phyloP scores from a whole-genome alignment of 441 rosid species.

The Raphanus hybrid region DNA sequence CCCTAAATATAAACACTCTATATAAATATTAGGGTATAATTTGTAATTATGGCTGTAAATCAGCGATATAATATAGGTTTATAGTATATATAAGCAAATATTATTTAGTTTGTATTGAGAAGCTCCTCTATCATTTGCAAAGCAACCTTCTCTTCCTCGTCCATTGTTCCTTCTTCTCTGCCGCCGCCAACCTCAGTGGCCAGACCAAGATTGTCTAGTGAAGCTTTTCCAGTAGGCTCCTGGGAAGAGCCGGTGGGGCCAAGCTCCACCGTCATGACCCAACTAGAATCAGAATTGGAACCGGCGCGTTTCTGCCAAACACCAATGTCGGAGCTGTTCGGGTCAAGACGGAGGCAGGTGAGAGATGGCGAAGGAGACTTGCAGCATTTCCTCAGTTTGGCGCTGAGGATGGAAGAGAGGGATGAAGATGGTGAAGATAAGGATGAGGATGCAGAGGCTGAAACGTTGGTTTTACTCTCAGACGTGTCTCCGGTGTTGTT shows the following conservation, averaged over 20 bases:
- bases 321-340: constrained; percentile 74
- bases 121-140: constrained; percentile 94
- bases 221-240: constrained; percentile 22
- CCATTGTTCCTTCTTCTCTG: constrained; percentile 41
- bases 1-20: neutral
- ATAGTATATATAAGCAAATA: constrained; percentile 2
- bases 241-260: constrained; percentile 40
- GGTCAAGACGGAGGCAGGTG: constrained; percentile 88
- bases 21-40: constrained; percentile 35
- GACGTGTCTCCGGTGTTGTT: constrained; percentile 28
- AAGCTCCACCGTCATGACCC: constrained; percentile 87
- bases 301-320: constrained; percentile 95
- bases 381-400: constrained; percentile 73
- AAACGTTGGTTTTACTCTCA: constrained; percentile 27
- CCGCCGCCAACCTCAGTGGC: constrained; percentile 29
- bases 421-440: constrained; percentile 27
- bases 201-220: constrained; percentile 8
- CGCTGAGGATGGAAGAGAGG: constrained; percentile 59
- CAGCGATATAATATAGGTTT: constrained; percentile 23
- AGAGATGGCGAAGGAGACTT: constrained; percentile 77
- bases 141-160: constrained; percentile 71
- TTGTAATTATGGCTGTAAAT: constrained; percentile 30
- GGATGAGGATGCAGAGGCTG: constrained; percentile 17
- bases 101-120: constrained; percentile 59
- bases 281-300: constrained; percentile 59